Base-by-base conservation (phyloP, 345 rosid genomes). In the Litchi chinensis region DNA sequence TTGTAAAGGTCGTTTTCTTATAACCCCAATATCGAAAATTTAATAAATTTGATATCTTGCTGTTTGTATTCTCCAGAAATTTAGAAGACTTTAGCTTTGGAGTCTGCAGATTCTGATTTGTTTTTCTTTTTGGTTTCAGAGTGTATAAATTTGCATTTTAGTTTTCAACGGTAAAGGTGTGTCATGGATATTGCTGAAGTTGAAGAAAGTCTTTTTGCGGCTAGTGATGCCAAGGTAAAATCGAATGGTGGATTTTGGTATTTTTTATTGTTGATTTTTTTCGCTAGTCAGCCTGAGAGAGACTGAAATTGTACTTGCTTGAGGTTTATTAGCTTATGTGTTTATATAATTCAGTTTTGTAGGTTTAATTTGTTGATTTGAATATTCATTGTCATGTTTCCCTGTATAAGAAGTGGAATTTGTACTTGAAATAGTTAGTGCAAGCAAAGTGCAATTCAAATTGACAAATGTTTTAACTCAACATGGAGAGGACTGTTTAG, bases 141-240 rank as follows among this genome's bases (percentile, higher is more conserved):
- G 63, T 12, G 69, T 70, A 70, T 88, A 90, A 84, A 79, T 73
- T 85, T 65, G 75, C 68, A 39, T 54, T 65, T 77, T 79, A 83
- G 79, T 28, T 78, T 76, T 79, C 79, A 28, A 15, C 43, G 48
- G 84, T 87, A 86, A 86, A 37, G 78, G 85, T 76, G 79, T 83
- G 83, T 65, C 67, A 97, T 97, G 99, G 99, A 97, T 82, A 80
- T 85, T 39, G 77, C 83, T 19, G 97, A 97, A 86, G 93, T 94
- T 69, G 99, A 97, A 83, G 99, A 97, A 83, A 94, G 84, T 83
- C 87, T 93, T 40, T 94, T 97, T 82, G 97, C 97, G 7, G 96
- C 90, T 16, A 88, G 90, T 77, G 99, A 97, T 91, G 98, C 98
- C 74, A 97, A 94, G 99, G 99, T 97, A 41, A 8, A 39, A 40